These are phyloP conservation scores for Starmerella ratchasimensis DNA, from an alignment of 805 yeast species.

Conservation along the genomic window DNA sequence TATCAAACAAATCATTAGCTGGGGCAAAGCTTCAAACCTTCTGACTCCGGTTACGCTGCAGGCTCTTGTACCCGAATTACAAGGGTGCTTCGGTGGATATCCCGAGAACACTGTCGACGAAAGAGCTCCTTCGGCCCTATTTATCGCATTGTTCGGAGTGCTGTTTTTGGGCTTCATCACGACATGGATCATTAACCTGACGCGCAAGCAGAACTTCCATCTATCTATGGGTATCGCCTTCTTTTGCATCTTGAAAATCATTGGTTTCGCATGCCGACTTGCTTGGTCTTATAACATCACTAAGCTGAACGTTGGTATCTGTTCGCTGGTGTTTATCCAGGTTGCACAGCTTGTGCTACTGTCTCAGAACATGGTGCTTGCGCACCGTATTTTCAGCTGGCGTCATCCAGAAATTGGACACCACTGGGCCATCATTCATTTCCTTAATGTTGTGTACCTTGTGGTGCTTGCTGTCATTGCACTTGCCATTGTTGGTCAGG, in stretches of 20 bases:
- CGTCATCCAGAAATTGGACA: conserved; percentile 61
- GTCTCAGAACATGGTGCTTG: conserved; percentile 47
- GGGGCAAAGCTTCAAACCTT: conserved; percentile 13
- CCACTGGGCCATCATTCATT: conserved; percentile 35
- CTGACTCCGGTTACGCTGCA: conserved; percentile 13
- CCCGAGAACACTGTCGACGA: conserved; percentile 29
- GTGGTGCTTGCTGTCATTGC: conserved; percentile 44
- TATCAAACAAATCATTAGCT: conserved; percentile 16
- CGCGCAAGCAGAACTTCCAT: conserved; percentile 49
- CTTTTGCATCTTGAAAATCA: conserved; percentile 38
- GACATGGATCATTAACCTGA: conserved; percentile 36
- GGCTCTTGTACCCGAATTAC: conserved; percentile 23
- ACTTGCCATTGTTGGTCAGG: conserved; percentile 57
- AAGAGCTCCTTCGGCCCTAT: conserved; percentile 46
- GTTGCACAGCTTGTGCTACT: conserved; percentile 47
- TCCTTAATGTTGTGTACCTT: conserved; percentile 38
- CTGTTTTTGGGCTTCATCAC: conserved; percentile 35
- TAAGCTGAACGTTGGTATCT: conserved; percentile 37
- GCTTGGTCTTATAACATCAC: conserved; percentile 45
- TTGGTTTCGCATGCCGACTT: conserved; percentile 48
- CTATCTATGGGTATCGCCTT: conserved; percentile 39
- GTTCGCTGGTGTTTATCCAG: conserved; percentile 42
- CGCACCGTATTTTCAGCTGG: conserved; percentile 65
- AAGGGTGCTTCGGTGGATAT: conserved; percentile 44
- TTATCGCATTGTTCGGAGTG: conserved; percentile 39